Conservation (phyloP, 2,329 filamentous ascomycete genomes). For the Aspergillus candidus region DNA sequence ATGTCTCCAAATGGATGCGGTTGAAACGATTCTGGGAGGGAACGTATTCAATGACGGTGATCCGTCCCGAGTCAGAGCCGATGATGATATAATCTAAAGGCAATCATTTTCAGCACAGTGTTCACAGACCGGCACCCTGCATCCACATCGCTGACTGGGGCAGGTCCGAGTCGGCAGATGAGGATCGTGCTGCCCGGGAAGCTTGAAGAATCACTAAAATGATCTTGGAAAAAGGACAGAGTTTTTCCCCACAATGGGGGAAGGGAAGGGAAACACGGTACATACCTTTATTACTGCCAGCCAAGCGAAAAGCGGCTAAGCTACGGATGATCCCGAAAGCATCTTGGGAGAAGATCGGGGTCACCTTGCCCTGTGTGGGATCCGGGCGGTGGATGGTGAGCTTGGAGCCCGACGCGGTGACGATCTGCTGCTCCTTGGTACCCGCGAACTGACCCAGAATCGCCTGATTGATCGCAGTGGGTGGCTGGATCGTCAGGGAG, state of each 20-base stretch:
- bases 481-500: slow-evolving; percentile 89
- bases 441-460: slow-evolving; percentile 92
- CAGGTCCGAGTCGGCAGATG: slow-evolving; percentile 29
- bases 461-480: slow-evolving; percentile 82
- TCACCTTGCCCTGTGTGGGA: slow-evolving; percentile 75
- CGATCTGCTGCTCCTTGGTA: slow-evolving; percentile 95
- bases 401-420: slow-evolving; percentile 85
- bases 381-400: slow-evolving; percentile 84
- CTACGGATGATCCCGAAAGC: slow-evolving; percentile 92
- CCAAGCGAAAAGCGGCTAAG: slow-evolving; percentile 81
- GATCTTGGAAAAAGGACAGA: slow-evolving; percentile 31
- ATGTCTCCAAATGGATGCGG: slow-evolving; percentile 90
- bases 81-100: slow-evolving; percentile 86
- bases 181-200: slow-evolving; percentile 49
- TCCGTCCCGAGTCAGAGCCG: slow-evolving; percentile 89
- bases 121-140: slow-evolving; percentile 24
- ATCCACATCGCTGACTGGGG: slow-evolving; percentile 30
- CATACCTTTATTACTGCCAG: slow-evolving; percentile 94
- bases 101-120: slow-evolving; percentile 37
- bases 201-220: slow-evolving; percentile 67
- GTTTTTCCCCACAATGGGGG: slow-evolving; percentile 9
- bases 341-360: slow-evolving; percentile 82
- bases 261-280: slow-evolving; percentile 14
- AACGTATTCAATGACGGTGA: slow-evolving; percentile 88
- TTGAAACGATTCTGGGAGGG: slow-evolving; percentile 80